A percentile compares a stretch with the other conserved stretches of the same genome.
phyloP scores from a whole-genome alignment of 768 basidiomycete species.

The Sutorius australiensis region DNA sequence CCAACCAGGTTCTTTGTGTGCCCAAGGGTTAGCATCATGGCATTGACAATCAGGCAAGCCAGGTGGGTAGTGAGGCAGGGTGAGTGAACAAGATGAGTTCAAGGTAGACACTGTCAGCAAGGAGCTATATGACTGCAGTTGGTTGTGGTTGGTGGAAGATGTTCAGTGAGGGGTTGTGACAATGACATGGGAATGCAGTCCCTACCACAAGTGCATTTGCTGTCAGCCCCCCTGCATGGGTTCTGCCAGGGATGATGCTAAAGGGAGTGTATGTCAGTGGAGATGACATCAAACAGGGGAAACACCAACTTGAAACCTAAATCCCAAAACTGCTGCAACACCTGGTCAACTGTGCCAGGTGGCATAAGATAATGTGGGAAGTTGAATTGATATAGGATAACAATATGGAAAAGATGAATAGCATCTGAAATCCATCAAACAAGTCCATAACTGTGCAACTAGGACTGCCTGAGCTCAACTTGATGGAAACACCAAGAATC shows the following conservation, averaged over 20 bases:
- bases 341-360: slow-evolving; percentile 50
- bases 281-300: background rate
- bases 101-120: slow-evolving; percentile 54
- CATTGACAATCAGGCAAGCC: slow-evolving; percentile 41
- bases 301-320: slow-evolving; percentile 61
- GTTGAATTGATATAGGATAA: background rate
- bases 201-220: slow-evolving; percentile 62
- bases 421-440: background rate
- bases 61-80: slow-evolving; percentile 51
- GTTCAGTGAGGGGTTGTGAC: background rate
- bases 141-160: background rate
- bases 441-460: background rate
- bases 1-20: slow-evolving; percentile 54
- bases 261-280: background rate
- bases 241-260: slow-evolving; percentile 66
- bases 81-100: slow-evolving; percentile 68
- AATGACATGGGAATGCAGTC: background rate
- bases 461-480: slow-evolving; percentile 2
- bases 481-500: background rate
- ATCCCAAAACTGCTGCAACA: slow-evolving; percentile 48
- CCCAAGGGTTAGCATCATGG: slow-evolving; percentile 53
- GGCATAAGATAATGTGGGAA: slow-evolving; percentile 42
- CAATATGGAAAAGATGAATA: background rate
- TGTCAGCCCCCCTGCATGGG: slow-evolving; percentile 59
- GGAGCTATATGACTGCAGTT: slow-evolving; percentile 9